Base-by-base conservation (phyloP, 108 stramenopile genomes). In the Cyclotella sp. region DNA sequence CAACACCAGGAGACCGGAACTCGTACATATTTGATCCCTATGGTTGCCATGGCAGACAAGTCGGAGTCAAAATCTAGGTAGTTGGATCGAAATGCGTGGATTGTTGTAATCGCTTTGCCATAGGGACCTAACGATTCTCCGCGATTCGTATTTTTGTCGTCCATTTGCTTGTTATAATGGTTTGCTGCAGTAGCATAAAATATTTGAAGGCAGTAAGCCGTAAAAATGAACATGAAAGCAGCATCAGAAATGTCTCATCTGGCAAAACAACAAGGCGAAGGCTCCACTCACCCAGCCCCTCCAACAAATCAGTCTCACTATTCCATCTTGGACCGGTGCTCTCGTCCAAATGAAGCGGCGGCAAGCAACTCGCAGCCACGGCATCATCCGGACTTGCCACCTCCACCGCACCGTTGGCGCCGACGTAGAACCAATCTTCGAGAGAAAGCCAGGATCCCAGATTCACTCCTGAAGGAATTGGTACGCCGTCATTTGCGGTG, bases 381-480 rank as follows among this genome's bases (percentile, higher is more conserved):
- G 45, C 30, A 58, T 73, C 76, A 21, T 88, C 87, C 15, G 89
- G 86, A 18, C 82, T 89, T 5, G 92, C 90, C 26, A 91, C 90
- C 73, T 93, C 90, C 19, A 90, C 86, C 0, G 90, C 85, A 4
- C 87, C 85, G 53, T 87, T 65, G 28, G 58, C 2, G 12, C 90
- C 90, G 0, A 86, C 90, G 70, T 88, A 93, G 63, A 93, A 90
- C 71, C 89, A 93, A 68, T 93, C 92, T 68, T 93, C 93, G 72
- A 93, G 83, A n/a, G 87, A 81, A 46, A 93, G 73, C 92, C 93
- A 91, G 28, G 84, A 85, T 0, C 83, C 90, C 1, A 91, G 70
- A 66, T 93, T 93, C 67, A 93, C 90, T 30, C 92, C 89, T 21
- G 76, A 54, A 13, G 89, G 88, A 61, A 89, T 86, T 13, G 85